These are phyloP conservation scores for Hypoxylon subgilvum DNA, from an alignment of 495 filamentous ascomycete genomes.

Conservation along the genomic window DNA sequence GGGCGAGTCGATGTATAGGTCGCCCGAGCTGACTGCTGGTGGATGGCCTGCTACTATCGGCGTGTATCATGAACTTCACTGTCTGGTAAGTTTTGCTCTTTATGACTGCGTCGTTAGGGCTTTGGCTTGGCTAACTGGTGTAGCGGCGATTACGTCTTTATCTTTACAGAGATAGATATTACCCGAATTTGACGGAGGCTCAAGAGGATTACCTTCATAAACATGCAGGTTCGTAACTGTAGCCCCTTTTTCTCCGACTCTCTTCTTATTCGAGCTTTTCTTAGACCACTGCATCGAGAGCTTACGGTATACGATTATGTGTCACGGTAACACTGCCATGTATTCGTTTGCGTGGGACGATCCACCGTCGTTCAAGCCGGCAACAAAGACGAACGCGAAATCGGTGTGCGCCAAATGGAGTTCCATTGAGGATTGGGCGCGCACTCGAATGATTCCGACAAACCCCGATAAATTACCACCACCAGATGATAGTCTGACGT, in stretches of 20 bases:
- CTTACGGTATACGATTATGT: conserved; percentile 23
- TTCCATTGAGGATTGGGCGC: conserved; percentile 13
- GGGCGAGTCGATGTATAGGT: neutral
- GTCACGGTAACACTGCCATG: conserved; percentile 22
- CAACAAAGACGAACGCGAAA: conserved; percentile 11
- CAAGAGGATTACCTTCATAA: neutral
- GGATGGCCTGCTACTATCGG: neutral
- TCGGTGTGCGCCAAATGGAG: conserved; percentile 22
- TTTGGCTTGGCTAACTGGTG: no score
- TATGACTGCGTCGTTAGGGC: no score
- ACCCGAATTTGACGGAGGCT: conserved; percentile 21
- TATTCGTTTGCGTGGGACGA: conserved; percentile 19
- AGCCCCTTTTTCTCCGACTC: neutral
- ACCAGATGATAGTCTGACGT: no score
- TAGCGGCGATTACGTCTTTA: conserved; percentile 25
- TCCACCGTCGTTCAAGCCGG: neutral
- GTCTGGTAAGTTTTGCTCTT: neutral
- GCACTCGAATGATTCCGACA: neutral
- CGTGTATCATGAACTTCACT: neutral
- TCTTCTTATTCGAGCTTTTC: neutral
- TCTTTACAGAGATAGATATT: conserved; percentile 19
- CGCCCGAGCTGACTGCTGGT: neutral
- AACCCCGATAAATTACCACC: neutral
- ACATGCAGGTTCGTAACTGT: neutral
- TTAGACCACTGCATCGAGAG: conserved; percentile 30